A percentile compares a stretch with the other conserved stretches of the same genome.
Conservation (phyloP, 2,329 filamentous ascomycete species). For the Myriosclerotinia scirpicola region DNA sequence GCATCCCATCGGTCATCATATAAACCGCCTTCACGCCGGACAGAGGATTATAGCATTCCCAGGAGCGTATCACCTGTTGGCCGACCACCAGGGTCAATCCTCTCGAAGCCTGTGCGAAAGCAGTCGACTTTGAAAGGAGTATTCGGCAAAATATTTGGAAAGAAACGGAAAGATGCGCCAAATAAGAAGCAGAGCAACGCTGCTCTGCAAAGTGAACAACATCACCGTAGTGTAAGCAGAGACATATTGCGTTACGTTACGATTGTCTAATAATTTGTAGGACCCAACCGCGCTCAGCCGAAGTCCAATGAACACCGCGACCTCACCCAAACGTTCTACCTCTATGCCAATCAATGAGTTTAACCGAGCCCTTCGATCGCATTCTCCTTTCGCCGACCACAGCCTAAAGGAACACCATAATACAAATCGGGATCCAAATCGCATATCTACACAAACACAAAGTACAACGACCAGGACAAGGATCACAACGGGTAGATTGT, state of each 20-base stretch:
- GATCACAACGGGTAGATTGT: slow-evolving; percentile 45
- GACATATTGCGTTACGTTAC: slow-evolving; percentile 20
- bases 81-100: slow-evolving; percentile 43
- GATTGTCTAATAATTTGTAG: slow-evolving; percentile 36
- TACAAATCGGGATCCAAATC: slow-evolving; percentile 46
- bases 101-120: slow-evolving; percentile 50
- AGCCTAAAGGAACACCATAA: slow-evolving; percentile 47
- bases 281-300: slow-evolving; percentile 45
- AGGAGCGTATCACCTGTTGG: slow-evolving; percentile 17
- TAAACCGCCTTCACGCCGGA: slow-evolving; percentile 26
- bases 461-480: slow-evolving; percentile 41
- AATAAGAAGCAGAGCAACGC: slow-evolving; percentile 18
- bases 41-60: slow-evolving; percentile 7
- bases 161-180: slow-evolving; percentile 42
- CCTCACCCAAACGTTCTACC: slow-evolving; percentile 52
- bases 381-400: slow-evolving; percentile 59
- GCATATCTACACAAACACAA: slow-evolving; percentile 51
- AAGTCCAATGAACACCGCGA: slow-evolving; percentile 42
- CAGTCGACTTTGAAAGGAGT: slow-evolving; percentile 58
- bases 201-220: slow-evolving; percentile 40
- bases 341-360: slow-evolving; percentile 62
- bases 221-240: slow-evolving; percentile 51
- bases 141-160: slow-evolving; percentile 58
- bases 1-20: slow-evolving; percentile 27
- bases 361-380: slow-evolving; percentile 59